phyloP scores from a whole-genome alignment of 1,139 yeast species.

The Nakaseomyces delphensis region DNA sequence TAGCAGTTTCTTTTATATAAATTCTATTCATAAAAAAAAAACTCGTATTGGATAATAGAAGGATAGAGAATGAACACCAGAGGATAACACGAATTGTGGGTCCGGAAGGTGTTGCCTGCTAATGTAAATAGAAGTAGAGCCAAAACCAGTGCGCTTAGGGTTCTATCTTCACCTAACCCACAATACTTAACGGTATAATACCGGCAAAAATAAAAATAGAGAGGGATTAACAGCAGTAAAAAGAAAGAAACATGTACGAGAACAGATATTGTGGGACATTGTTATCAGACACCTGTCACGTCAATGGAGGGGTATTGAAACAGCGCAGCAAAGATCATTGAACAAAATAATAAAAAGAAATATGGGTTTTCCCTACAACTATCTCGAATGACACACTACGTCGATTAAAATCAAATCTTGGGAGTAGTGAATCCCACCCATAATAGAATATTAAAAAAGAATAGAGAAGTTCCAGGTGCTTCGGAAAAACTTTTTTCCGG shows the following conservation, averaged over 20 bases:
- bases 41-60: not conserved
- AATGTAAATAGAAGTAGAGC: not conserved
- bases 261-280: not conserved
- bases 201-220: too few species aligned
- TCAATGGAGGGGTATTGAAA: slow-evolving; percentile 3
- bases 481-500: slow-evolving; percentile 5
- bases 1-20: not conserved
- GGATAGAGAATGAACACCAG: not conserved
- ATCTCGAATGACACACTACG: too few species aligned
- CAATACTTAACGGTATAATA: not conserved
- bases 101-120: slow-evolving; percentile 1
- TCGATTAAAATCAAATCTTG: too few species aligned
- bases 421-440: too few species aligned
- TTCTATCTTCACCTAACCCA: not conserved
- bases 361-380: not conserved
- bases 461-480: not conserved
- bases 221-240: not conserved
- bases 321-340: not conserved
- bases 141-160: not conserved
- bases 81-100: slow-evolving; percentile 3
- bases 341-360: not conserved
- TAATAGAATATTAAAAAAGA: too few species aligned
- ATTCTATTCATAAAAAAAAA: not conserved
- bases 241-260: not conserved
- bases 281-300: slow-evolving; percentile 4